A percentile compares a stretch with the other conserved stretches of the same genome.
Conservation (phyloP, 73 alveolate species). For the Blepharisma stoltei region DNA sequence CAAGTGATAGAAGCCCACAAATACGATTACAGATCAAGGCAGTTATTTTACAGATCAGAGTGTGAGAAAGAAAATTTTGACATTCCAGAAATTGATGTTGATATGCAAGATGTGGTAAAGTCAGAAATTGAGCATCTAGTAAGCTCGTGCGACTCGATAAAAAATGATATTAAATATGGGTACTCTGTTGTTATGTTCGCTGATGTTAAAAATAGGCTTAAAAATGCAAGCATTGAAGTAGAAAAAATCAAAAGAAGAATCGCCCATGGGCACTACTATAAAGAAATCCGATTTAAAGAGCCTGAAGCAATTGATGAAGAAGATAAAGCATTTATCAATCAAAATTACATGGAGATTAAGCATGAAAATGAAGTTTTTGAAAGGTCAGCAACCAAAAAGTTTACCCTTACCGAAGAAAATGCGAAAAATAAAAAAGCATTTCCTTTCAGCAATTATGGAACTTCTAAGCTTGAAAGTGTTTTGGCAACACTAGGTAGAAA, state of each 20-base stretch:
- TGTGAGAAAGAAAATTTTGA: background rate
- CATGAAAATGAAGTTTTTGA: background rate
- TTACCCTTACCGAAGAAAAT: background rate
- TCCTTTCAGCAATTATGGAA: slow-evolving; percentile 27
- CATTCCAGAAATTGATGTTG: background rate
- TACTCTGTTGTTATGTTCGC: background rate
- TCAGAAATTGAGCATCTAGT: background rate
- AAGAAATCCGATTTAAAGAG: background rate
- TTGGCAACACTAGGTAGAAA: background rate
- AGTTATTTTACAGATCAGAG: background rate
- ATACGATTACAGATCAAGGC: background rate
- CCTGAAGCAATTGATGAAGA: slow-evolving; percentile 11
- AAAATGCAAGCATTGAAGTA: background rate
- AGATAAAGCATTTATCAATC: background rate
- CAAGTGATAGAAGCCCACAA: background rate
- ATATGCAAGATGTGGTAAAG: background rate
- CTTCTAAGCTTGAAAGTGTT: slow-evolving; percentile 2
- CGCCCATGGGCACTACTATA: background rate
- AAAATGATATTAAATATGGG: slow-evolving; percentile 10
- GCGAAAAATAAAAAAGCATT: background rate
- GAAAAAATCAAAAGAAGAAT: background rate
- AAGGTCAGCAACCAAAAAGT: background rate
- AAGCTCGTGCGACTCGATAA: background rate
- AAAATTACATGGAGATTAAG: background rate
- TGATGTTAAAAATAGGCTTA: background rate